phyloP scores from a whole-genome alignment of 495 filamentous ascomycete genomes.

The Letharia lupina region DNA sequence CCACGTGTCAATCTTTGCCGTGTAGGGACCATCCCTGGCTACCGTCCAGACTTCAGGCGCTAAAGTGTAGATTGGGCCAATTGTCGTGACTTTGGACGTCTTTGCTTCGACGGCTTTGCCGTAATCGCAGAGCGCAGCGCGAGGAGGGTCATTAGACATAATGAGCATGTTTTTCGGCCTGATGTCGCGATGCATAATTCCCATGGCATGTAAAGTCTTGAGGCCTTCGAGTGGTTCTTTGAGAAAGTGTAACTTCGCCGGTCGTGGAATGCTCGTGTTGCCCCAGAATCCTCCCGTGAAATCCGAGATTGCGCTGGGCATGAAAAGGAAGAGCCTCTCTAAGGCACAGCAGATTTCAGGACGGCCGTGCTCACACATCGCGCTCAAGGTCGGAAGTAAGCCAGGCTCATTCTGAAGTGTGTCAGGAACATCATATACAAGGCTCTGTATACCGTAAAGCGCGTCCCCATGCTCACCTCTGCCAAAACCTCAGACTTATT shows the following conservation, averaged over 20 bases:
- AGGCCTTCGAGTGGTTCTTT: slow-evolving; percentile 13
- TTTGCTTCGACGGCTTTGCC: slow-evolving; percentile 12
- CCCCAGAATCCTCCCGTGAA: slow-evolving; percentile 1
- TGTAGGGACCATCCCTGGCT: slow-evolving; percentile 4
- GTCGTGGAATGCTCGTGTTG: background rate
- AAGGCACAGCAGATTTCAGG: slow-evolving; percentile 5
- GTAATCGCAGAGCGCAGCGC: slow-evolving; percentile 10
- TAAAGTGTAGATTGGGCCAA: slow-evolving; percentile 14
- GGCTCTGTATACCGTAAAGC: slow-evolving; percentile 5
- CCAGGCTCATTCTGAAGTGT: slow-evolving; percentile 5
- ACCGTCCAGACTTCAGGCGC: slow-evolving; percentile 12
- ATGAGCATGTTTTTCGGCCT: slow-evolving; percentile 6
- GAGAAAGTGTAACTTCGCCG: slow-evolving; percentile 3
- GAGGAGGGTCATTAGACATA: background rate
- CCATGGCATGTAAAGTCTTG: slow-evolving; percentile 7
- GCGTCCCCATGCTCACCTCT: slow-evolving; percentile 6
- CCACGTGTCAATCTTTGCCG: slow-evolving; percentile 16
- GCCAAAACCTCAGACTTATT: slow-evolving; percentile 3
- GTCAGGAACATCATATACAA: slow-evolving; percentile 4
- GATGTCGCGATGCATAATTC: slow-evolving; percentile 16
- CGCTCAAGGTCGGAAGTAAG: slow-evolving; percentile 4
- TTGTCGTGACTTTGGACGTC: background rate
- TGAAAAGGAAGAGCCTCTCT: slow-evolving; percentile 6
- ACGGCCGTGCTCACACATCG: slow-evolving; percentile 6
- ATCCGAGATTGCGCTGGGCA: slow-evolving; percentile 7